Evolutionary conservation across 495 filamentous ascomycete species (phyloP).

Genomic region (Aspergillus cristatus): DNA sequence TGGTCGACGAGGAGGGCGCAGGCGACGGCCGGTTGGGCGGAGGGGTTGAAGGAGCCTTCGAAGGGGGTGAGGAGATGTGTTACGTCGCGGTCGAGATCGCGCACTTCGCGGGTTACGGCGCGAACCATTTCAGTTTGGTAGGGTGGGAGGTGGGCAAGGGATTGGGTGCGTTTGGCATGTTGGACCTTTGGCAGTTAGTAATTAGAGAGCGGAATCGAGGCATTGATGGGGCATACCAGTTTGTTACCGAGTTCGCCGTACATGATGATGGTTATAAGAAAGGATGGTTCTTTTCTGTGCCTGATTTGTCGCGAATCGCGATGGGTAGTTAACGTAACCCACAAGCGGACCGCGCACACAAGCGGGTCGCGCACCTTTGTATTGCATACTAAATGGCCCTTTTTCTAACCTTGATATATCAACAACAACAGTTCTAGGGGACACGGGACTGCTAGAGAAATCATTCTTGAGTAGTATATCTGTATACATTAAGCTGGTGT

Average conservation of each 20-base stretch:
- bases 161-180: slow-evolving; percentile 93
- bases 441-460: too few species aligned
- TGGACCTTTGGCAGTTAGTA: slow-evolving; percentile 53
- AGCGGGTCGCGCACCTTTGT: not conserved
- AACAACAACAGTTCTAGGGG: too few species aligned
- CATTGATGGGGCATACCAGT: slow-evolving; percentile 40
- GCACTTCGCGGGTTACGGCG: slow-evolving; percentile 79
- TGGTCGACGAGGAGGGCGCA: slow-evolving; percentile 89
- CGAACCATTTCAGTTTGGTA: slow-evolving; percentile 93
- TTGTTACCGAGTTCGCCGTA: slow-evolving; percentile 90
- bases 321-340: not conserved
- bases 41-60: slow-evolving; percentile 75
- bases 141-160: slow-evolving; percentile 76
- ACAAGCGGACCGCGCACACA: too few species aligned
- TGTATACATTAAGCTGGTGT: too few species aligned
- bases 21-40: slow-evolving; percentile 71
- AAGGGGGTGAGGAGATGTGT: slow-evolving; percentile 70
- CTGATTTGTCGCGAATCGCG: not conserved
- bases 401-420: too few species aligned
- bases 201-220: not conserved
- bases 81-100: slow-evolving; percentile 90
- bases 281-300: not conserved
- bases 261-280: too few species aligned
- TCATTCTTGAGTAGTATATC: too few species aligned
- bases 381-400: too few species aligned